These are phyloP conservation scores for Neocallimastix lanati DNA, from an alignment of 192 early-diverging fungal genomes.

Conservation along the genomic window DNA sequence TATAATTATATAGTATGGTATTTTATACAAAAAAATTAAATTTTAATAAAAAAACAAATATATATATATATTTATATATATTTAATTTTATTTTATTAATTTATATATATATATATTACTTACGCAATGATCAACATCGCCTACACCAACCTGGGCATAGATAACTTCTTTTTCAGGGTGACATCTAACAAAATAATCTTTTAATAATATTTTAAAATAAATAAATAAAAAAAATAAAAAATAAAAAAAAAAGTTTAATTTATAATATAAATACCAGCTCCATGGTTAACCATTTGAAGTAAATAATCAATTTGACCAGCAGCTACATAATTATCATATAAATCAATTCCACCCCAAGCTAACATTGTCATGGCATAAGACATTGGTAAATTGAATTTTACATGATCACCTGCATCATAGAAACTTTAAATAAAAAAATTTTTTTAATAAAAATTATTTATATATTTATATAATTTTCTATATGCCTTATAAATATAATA, in stretches of 20 bases:
- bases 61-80: too few relatives aligned
- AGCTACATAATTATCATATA: conserved; percentile 26
- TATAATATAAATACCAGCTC: background rate
- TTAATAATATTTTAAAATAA: conserved; percentile 12
- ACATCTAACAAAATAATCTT: conserved; percentile 38
- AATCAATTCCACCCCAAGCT: conserved; percentile 33
- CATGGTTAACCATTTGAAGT: conserved; percentile 17
- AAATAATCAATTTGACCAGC: conserved; percentile 22
- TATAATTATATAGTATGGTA: too few relatives aligned
- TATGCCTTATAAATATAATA: too few relatives aligned
- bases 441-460: too few relatives aligned
- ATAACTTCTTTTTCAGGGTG: conserved; percentile 28
- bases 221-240: too few relatives aligned
- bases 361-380: conserved; percentile 21
- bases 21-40: too few relatives aligned
- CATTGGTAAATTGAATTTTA: conserved; percentile 44
- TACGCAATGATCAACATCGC: background rate
- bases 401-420: conserved; percentile 31
- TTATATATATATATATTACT: background rate
- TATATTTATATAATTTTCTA: too few relatives aligned
- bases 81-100: too few relatives aligned
- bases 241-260: background rate
- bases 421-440: conserved; percentile 7
- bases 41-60: too few relatives aligned
- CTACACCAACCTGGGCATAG: conserved; percentile 20